Evolutionary conservation across 2,329 filamentous ascomycete genomes (phyloP), one percentile per base, ranked within the genome.

Genomic region (Periglandula ipomoeae): DNA sequence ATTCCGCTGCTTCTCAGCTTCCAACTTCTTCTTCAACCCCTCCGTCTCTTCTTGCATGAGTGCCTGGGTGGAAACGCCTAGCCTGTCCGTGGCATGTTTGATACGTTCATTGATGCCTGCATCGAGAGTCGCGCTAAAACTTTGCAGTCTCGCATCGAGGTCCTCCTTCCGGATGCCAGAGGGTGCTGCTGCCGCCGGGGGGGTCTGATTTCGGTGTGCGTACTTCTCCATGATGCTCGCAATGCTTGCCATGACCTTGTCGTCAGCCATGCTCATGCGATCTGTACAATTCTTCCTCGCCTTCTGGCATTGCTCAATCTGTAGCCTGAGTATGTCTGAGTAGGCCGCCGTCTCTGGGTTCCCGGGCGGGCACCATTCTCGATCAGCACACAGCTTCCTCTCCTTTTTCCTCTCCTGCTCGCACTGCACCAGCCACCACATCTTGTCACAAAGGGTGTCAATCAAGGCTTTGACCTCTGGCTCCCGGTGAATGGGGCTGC

Each of bases 401-500:
- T 51, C 51, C 26, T 46, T 55, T 9, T 51, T 56, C 4, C 53
- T 52, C 17, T 56, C 53, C 3, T 48, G 40, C 6, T 55, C 51
- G 40, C 53, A 50, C 17, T 55, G 50, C 32, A 52, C 52, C 15
- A 47, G 57, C 46, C 52, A 56, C 40, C 46, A 45, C 4, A 56
- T 49, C 40, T 55, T 55, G 7, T 64, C 55, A 20, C 53, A 55
- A 6, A 63, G n/a, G 2, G 56, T 30, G 11, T 60, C 55, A 15
- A 54, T 48, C 2, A 61, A 11, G 2, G 11, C 23, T 37, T 45
- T 57, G 35, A 53, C 46, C 3, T 54, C 46, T 15, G 23, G 10
- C 10, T 48, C 47, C 8, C n/a, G 19, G 19, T 27, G 20, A 15
- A 24, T 24, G 24, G 34, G 19, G 9, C 19, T n/a, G 45, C 23